Conservation (phyloP, 805 yeast genomes). For the Candida sithepensis region DNA sequence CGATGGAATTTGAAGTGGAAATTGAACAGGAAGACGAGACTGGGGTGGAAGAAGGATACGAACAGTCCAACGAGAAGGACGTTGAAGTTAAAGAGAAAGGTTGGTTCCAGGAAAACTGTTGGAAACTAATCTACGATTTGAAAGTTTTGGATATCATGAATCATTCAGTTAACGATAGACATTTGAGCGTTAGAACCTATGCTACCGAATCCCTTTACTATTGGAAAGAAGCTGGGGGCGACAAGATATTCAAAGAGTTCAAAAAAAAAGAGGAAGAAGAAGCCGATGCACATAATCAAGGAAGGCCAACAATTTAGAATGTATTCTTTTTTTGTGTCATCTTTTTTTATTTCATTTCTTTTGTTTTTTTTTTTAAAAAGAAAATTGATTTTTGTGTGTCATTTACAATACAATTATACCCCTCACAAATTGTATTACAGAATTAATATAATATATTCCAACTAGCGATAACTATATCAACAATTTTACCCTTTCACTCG, state of each 20-base stretch:
- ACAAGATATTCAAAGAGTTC: slow-evolving; percentile 22
- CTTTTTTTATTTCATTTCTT: neutral
- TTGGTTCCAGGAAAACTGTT: slow-evolving; percentile 52
- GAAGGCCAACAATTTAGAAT: no score
- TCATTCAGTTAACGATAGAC: slow-evolving; percentile 67
- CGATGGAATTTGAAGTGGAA: slow-evolving; percentile 19
- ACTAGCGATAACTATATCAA: no score
- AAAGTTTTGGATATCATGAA: slow-evolving; percentile 62
- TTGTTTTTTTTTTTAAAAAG: no score
- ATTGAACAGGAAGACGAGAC: slow-evolving; percentile 31
- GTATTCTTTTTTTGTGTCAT: no score
- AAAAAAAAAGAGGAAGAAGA: slow-evolving; percentile 2
- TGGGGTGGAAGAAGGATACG: slow-evolving; percentile 26
- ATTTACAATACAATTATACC: no score
- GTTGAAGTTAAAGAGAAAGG: slow-evolving; percentile 28
- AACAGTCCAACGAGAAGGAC: neutral
- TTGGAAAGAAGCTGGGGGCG: slow-evolving; percentile 62
- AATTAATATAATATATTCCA: no score
- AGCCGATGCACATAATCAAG: no score
- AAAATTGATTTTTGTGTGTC: no score
- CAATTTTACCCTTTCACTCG: slow-evolving; percentile 2
- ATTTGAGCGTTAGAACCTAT: slow-evolving; percentile 72
- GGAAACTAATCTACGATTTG: slow-evolving; percentile 67
- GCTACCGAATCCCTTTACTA: slow-evolving; percentile 91
- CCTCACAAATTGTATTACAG: no score